A percentile compares a stretch with the other conserved stretches of the same genome.
phyloP scores from a whole-genome alignment of 208 protist species.

The Tetramitus jugosus region DNA sequence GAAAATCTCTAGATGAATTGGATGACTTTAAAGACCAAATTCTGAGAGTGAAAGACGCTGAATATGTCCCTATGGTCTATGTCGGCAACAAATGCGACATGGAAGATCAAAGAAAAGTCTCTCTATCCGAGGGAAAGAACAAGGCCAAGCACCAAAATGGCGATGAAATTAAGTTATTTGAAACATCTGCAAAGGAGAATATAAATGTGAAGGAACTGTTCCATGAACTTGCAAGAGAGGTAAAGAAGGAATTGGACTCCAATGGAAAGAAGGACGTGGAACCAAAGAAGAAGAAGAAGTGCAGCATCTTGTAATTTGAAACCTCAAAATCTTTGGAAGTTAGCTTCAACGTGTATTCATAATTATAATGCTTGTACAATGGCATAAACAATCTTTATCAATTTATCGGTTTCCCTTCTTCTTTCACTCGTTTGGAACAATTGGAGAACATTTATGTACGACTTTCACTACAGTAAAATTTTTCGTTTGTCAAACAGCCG shows the following conservation, averaged over 20 bases:
- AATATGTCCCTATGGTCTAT: constrained; percentile 14
- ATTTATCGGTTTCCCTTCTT: too few species aligned
- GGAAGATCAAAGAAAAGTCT: constrained; percentile 35
- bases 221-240: constrained; percentile 19
- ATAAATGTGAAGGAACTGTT: constrained; percentile 15
- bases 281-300: too few species aligned
- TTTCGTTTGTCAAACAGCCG: too few species aligned
- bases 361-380: too few species aligned
- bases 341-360: too few species aligned
- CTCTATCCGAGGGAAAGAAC: constrained; percentile 39
- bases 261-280: too few species aligned
- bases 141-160: neutral
- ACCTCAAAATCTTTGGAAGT: too few species aligned
- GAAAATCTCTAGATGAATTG: constrained; percentile 40
- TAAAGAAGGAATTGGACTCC: neutral
- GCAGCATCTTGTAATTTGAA: too few species aligned
- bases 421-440: too few species aligned
- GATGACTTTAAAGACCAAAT: constrained; percentile 26
- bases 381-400: too few species aligned
- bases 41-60: constrained; percentile 10
- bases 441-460: too few species aligned
- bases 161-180: constrained; percentile 4
- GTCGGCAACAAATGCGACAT: constrained; percentile 31
- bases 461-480: too few species aligned
- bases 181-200: constrained; percentile 19